Evolutionary conservation across 306 rosid genomes (phyloP).

Genomic region (Carpinus fangiana): DNA sequence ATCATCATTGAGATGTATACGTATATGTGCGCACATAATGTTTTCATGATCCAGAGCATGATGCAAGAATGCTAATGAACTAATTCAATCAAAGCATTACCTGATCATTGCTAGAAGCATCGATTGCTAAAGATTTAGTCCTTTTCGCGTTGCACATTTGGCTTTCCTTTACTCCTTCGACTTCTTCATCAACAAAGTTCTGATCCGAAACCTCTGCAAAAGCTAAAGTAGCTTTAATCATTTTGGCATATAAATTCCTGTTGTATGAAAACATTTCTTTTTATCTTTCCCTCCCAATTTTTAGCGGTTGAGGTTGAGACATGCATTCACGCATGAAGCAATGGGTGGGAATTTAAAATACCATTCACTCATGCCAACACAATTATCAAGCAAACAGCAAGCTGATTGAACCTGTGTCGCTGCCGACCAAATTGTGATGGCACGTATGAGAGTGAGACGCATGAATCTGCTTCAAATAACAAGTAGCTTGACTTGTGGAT

Average conservation of each 20-base stretch:
- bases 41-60: background rate
- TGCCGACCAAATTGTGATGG: constrained; percentile 29
- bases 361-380: background rate
- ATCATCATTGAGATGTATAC: constrained; percentile 1
- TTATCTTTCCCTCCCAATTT: background rate
- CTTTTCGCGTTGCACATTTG: constrained; percentile 31
- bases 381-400: constrained; percentile 11
- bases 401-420: constrained; percentile 41
- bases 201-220: constrained; percentile 74
- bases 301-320: background rate
- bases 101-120: constrained; percentile 42
- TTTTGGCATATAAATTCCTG: background rate
- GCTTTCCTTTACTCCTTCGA: constrained; percentile 22
- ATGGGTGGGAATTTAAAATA: background rate
- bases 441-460: constrained; percentile 19
- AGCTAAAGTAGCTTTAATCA: background rate
- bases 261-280: background rate
- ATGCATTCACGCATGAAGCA: background rate
- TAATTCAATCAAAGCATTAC: constrained; percentile 28
- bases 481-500: constrained; percentile 12
- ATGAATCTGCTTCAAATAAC: constrained; percentile 21
- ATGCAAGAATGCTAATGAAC: background rate
- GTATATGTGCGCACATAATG: background rate
- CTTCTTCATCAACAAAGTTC: constrained; percentile 65
- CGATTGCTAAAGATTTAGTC: constrained; percentile 24